Evolutionary conservation across 306 rosid species (phyloP), one percentile per base, ranked within the genome.

Genomic region (Prunus mume): DNA sequence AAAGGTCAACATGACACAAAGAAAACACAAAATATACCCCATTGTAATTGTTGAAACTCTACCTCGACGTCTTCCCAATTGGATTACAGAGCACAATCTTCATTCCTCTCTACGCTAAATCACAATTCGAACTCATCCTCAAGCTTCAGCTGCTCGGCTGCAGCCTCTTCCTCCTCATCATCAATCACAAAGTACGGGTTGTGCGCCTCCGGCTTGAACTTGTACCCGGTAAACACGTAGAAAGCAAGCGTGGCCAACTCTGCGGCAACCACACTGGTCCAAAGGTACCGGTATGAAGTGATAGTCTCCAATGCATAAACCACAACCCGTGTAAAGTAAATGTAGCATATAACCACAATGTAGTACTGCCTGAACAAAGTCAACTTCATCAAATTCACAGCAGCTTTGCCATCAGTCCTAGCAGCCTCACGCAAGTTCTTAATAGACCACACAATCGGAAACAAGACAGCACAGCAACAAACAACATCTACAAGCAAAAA

Each of bases 141-240:
- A 65, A 91, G 93, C 94, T 94, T 94, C 85, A 94, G 79, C 14
- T 91, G 90, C 86, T 94, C 98, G 0, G 91, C 96, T 0, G 98
- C 98, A 45, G 98, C 98, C 83, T 94, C 97, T 80, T 94, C 98
- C 84, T 94, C 98, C 71, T 94, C 98, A 56, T 94, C 98, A 68
- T 91, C 97, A 27, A 94, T 87, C 65, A 91, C 96, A 66, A 94
- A 91, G 76, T 94, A 94, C 0, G 97, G 98, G 72, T 94, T 94
- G 79, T 94, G 98, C 6, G 90, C 94, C 86, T 94, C 98, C 0
- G 98, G 98, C 90, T 81, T 94, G 83, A 94, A 94, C 89, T 90
- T 94, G 78, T 85, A 91, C 19, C 97, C 98, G 0, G 98, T 91
- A 60, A 94, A 94, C 49, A 83, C 81, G 74, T 91, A 94, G 85